phyloP scores from a whole-genome alignment of 1,139 yeast species.

The Magnusiomyces suaveolens region DNA sequence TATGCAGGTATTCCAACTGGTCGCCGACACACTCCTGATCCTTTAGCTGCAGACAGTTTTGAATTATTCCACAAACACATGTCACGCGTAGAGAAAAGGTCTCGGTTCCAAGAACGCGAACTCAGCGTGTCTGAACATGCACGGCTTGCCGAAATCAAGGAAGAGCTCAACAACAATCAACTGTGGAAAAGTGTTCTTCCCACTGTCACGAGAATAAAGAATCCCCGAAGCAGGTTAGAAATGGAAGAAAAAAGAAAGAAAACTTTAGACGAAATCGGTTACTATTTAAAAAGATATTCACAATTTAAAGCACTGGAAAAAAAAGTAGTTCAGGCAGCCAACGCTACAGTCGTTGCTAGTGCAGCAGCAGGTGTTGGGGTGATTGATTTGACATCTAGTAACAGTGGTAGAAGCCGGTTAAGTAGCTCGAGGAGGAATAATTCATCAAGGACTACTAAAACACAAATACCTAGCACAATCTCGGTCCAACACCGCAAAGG shows the following conservation, averaged over 20 bases:
- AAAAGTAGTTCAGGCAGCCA: constrained; percentile 34
- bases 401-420: background rate
- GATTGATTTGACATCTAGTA: background rate
- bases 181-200: constrained; percentile 51
- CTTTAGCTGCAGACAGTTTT: constrained; percentile 6
- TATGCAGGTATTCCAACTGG: constrained; percentile 11
- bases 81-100: constrained; percentile 57
- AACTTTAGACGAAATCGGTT: constrained; percentile 44
- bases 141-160: constrained; percentile 39
- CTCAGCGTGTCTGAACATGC: constrained; percentile 45
- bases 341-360: background rate
- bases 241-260: constrained; percentile 40
- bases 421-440: background rate
- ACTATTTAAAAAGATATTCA: constrained; percentile 48
- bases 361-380: background rate
- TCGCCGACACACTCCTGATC: constrained; percentile 12
- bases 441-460: background rate
- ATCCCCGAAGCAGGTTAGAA: constrained; percentile 42
- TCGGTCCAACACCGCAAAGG: background rate
- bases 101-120: constrained; percentile 50
- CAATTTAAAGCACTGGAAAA: constrained; percentile 70
- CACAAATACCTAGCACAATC: background rate
- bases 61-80: constrained; percentile 47
- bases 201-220: constrained; percentile 44
- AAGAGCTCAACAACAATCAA: constrained; percentile 38